phyloP scores from a whole-genome alignment of 805 yeast genomes.

The Candida orba region DNA sequence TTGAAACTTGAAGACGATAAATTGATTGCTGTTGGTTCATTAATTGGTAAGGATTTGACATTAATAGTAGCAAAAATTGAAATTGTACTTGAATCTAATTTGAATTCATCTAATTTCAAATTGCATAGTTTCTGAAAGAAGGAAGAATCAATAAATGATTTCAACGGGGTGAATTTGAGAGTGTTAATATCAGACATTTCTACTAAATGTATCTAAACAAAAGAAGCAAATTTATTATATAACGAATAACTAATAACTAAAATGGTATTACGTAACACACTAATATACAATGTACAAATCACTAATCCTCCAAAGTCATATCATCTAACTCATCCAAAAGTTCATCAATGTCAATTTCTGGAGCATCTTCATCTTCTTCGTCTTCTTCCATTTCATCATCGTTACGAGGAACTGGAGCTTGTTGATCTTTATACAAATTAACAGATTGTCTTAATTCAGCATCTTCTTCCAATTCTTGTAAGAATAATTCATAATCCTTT shows the following conservation, averaged over 20 bases:
- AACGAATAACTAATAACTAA: too few species aligned
- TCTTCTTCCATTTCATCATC: slow-evolving; percentile 42
- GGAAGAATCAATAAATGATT: slow-evolving; percentile 77
- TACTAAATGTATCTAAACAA: neutral
- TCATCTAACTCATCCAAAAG: slow-evolving; percentile 91
- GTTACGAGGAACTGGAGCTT: slow-evolving; percentile 9
- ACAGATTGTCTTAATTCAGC: slow-evolving; percentile 86
- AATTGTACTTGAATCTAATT: slow-evolving; percentile 35
- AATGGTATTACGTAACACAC: neutral
- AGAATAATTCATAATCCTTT: slow-evolving; percentile 89
- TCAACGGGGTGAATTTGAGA: slow-evolving; percentile 36
- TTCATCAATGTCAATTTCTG: slow-evolving; percentile 85
- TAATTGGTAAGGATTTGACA: slow-evolving; percentile 23
- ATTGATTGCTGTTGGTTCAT: slow-evolving; percentile 25
- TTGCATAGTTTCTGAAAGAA: slow-evolving; percentile 74
- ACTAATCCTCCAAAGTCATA: slow-evolving; percentile 67
- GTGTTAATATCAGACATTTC: neutral
- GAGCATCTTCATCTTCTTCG: slow-evolving; percentile 77
- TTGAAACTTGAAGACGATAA: slow-evolving; percentile 26
- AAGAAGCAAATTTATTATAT: neutral
- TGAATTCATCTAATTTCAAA: slow-evolving; percentile 65
- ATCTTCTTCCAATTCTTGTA: slow-evolving; percentile 97
- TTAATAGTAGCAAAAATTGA: slow-evolving; percentile 23
- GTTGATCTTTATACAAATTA: slow-evolving; percentile 70
- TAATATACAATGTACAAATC: neutral